Evolutionary conservation across 2,329 filamentous ascomycete genomes (phyloP).

Genomic region (Trematosphaeria pertusa): DNA sequence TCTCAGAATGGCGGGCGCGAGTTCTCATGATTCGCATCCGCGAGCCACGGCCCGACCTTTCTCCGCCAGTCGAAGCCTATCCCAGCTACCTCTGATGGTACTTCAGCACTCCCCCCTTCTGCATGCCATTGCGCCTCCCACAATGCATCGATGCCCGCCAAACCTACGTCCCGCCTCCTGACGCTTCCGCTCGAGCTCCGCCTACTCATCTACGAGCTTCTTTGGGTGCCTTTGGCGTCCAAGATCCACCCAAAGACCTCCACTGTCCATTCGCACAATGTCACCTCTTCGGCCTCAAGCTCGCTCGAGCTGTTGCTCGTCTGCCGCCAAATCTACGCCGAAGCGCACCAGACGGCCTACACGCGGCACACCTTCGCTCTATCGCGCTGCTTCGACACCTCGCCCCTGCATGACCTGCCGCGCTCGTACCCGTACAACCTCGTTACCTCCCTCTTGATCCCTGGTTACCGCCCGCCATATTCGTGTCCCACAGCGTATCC

Average conservation of each 20-base stretch:
- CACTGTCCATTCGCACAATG: background rate
- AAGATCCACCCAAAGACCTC: background rate
- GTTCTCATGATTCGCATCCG: too few species aligned
- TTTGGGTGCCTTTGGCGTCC: constrained; percentile 4
- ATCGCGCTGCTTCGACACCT: background rate
- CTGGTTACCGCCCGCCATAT: background rate
- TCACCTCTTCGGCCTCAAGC: background rate
- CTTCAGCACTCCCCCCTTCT: background rate
- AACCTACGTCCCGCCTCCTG: background rate
- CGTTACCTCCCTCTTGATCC: background rate
- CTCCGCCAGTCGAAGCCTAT: too few species aligned
- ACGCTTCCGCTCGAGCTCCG: constrained; percentile 11
- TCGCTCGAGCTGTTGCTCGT: constrained; percentile 7
- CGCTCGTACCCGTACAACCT: background rate
- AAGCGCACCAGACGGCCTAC: constrained; percentile 7
- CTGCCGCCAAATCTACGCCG: constrained; percentile 10
- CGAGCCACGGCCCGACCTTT: too few species aligned
- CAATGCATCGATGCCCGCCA: background rate
- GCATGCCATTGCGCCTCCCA: too few species aligned
- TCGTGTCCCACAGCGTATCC: background rate
- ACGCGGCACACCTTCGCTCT: constrained; percentile 8
- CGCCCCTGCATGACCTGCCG: background rate
- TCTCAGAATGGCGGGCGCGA: too few species aligned
- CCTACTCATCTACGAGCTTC: constrained; percentile 8
- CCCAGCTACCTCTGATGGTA: too few species aligned